Percentiles rank a stretch among this genome's conserved stretches.
phyloP scores from a whole-genome alignment of 2,329 filamentous ascomycete genomes.

The Hypoxylon sp. region DNA sequence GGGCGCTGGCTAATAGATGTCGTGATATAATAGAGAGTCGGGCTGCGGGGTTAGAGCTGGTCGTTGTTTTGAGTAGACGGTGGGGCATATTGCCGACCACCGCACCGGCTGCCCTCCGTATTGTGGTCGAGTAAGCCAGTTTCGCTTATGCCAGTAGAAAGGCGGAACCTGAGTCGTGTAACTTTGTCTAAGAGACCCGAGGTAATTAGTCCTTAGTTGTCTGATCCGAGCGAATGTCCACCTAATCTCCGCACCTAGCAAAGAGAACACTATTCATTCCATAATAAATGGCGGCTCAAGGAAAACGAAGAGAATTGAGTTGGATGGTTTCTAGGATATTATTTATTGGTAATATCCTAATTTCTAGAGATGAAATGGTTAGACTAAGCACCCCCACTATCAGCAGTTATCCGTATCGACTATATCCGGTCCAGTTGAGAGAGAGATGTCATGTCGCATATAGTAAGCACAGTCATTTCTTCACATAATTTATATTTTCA shows the following conservation, averaged over 20 bases:
- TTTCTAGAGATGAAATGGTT: conserved; percentile 27
- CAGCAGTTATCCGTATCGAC: neutral
- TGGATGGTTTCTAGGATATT: conserved; percentile 9
- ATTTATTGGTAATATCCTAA: conserved; percentile 30
- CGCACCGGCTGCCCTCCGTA: conserved; percentile 48
- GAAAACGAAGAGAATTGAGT: neutral
- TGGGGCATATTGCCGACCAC: conserved; percentile 52
- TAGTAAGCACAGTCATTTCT: conserved; percentile 32
- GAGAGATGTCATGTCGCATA: conserved; percentile 18
- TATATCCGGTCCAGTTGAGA: conserved; percentile 7
- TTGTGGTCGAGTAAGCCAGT: conserved; percentile 49
- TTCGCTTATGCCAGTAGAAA: conserved; percentile 15
- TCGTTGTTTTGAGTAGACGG: conserved; percentile 43
- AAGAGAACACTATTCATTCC: neutral
- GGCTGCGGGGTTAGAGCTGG: conserved; percentile 52
- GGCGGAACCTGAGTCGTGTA: conserved; percentile 27
- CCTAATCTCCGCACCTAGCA: neutral
- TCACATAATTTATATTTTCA: neutral
- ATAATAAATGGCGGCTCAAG: conserved; percentile 9
- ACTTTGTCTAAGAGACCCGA: conserved; percentile 13
- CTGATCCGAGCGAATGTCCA: conserved; percentile 14
- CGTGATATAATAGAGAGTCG: conserved; percentile 51
- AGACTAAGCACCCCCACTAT: conserved; percentile 28
- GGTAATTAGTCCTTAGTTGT: conserved; percentile 6
- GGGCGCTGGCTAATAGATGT: conserved; percentile 47